Evolutionary conservation across 1,284 basidiomycete genomes (phyloP).

Genomic region (Ceratobasidium sp.): DNA sequence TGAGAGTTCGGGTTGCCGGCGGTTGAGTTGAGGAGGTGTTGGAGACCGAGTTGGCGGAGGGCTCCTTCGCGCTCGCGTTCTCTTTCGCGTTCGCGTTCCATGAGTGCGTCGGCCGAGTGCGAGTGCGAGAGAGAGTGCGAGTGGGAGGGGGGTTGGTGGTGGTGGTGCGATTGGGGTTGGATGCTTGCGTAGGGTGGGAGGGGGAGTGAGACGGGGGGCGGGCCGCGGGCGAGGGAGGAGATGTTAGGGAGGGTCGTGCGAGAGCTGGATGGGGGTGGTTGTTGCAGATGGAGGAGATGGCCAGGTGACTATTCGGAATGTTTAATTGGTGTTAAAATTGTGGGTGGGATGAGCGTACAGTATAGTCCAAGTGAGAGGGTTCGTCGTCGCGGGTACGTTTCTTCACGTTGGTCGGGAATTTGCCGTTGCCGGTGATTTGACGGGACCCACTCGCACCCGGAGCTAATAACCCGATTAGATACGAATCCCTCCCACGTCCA

Average conservation of each 20-base stretch:
- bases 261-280: background rate
- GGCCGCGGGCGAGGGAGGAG: constrained; percentile 25
- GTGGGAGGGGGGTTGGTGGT: background rate
- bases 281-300: constrained; percentile 35
- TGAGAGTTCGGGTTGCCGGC: background rate
- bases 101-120: constrained; percentile 32
- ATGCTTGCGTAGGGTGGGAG: constrained; percentile 20
- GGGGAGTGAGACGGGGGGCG: constrained; percentile 27
- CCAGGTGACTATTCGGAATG: constrained; percentile 1
- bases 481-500: background rate
- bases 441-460: constrained; percentile 9
- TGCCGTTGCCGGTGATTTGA: constrained; percentile 2
- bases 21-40: constrained; percentile 21
- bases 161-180: constrained; percentile 6
- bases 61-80: constrained; percentile 44
- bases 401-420: constrained; percentile 29
- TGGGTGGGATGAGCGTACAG: background rate
- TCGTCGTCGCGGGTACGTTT: constrained; percentile 39
- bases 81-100: constrained; percentile 36
- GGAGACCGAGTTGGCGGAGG: constrained; percentile 41
- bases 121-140: background rate
- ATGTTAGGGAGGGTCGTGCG: constrained; percentile 23
- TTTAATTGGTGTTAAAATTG: background rate
- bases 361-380: constrained; percentile 30
- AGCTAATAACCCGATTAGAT: background rate